Evolutionary conservation across 2,329 filamentous ascomycete species (phyloP), one percentile per base, ranked within the genome.

Genomic region (Hypocrella siamensis): DNA sequence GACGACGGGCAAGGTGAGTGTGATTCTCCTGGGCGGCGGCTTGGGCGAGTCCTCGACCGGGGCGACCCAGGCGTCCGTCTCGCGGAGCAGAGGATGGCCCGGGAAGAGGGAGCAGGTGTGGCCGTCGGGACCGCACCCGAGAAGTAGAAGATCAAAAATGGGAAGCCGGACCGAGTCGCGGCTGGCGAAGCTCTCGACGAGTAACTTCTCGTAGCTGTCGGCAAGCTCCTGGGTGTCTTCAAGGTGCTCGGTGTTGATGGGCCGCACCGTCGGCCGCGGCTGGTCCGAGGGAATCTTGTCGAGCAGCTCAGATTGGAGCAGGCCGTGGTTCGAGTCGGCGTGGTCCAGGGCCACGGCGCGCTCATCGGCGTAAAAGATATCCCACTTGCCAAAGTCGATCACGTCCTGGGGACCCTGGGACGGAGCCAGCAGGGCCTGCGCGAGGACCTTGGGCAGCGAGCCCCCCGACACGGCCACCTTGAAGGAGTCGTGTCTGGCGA

Each of bases 331-430:
- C 63, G 85, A 93, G 62, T 98, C 88, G 42, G 74, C 69, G 59
- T 96, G 79, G 55, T 90, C 77, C 44, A 94, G 76, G 16, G 90
- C 81, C 32, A 96, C 90, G 45, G 83, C 83, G 49, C 90, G 82
- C 67, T 98, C 90, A 53, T 98, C 90, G 50, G 88, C 88, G 57
- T 94, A 96, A 68, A 96, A 98, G 50, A 98, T 83, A 49, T 96
- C 82, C 90, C 90, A 98, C 56, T 82, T 84, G 52, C 68, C 64
- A 58, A 92, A 93, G 46, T 79, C 65, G 43, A 86, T 58, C 4
- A 61, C 67, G 49, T 85, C 81, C 35, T 76, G 52, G 26, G 58
- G 49, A 8, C 57, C 61, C 16, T 55, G 49, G 19, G 58, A 58
- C 42, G 48, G 60, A 44, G 71, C 50, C 17, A 96, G 72, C 9